Evolutionary conservation across 805 yeast genomes (phyloP), one percentile per base, ranked within the genome.

Genomic region (Blastobotrys robertii): DNA sequence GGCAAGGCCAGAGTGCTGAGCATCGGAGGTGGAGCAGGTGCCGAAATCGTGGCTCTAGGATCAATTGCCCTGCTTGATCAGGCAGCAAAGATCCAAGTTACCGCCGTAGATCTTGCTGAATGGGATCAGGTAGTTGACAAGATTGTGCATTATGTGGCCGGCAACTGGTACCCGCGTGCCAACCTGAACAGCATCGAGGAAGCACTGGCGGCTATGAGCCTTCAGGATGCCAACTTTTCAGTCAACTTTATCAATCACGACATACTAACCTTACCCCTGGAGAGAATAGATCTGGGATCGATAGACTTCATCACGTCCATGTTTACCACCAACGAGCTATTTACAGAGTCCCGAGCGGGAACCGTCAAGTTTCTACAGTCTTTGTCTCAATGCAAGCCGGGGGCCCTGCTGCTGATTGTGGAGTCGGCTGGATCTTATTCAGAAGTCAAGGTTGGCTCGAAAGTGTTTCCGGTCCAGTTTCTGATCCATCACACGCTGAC

Each of bases 361-460:
- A 73, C 94, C 4, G 71, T 84, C 32, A 64, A 69, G 42, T 67
- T 82, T 40, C 65, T 86, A 42, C 77, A 78, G 46, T 56, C 62
- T 8, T 59, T 86, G 45, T 70, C 74, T 42, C 34, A 56, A 6
- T 84, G 94, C 59, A 56, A 61, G 30, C 43, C 59, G 1, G 92
- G 88, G 0, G 63, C 84, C 11, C 59, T 73, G 25, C 60, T 86
- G 30, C 65, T 87, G 37, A 76, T 86, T 16, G 75, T 84, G 1
- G 96, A 86, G 55, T 81, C 92, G 63, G 96, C 96, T 0, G 95
- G 96, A 0, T 82, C 94, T 8, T 86, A 79, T 60, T 84, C 94
- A 1, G 80, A 84, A 52, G 82, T 86, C 32, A 70, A 76, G 2
- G 72, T 86, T 35, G 95, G 95, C 3, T 60, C 75, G 28, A 85